Conservation (phyloP, 2,329 filamentous ascomycete genomes). For the Arthrobotrys conoides region DNA sequence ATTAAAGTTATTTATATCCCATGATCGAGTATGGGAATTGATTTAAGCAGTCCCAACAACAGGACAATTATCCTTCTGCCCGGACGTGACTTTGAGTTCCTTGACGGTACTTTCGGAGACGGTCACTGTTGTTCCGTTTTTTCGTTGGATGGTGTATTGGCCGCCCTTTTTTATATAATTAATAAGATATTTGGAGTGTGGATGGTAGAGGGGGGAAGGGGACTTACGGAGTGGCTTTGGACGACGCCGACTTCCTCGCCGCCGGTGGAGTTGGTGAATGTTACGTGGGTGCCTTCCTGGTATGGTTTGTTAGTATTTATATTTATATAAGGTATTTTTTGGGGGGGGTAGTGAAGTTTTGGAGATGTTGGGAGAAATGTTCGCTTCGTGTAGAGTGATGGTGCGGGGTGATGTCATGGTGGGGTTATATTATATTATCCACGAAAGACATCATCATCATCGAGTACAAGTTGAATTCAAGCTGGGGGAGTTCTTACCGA, state of each 20-base stretch:
- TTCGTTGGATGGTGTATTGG: conserved; percentile 34
- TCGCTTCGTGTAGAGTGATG: no score
- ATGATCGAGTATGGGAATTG: not conserved
- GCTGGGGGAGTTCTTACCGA: not conserved
- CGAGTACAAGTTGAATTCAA: no score
- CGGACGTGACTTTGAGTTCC: conserved; percentile 24
- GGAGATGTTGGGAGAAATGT: no score
- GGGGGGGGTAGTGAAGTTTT: not conserved
- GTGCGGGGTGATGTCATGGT: conserved; percentile 10
- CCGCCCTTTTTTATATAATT: conserved; percentile 41
- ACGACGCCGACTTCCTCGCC: conserved; percentile 56
- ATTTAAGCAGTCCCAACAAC: conserved; percentile 34
- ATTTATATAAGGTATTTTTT: no score
- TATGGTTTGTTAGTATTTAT: no score
- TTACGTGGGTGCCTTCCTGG: conserved; percentile 54
- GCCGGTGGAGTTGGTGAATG: conserved; percentile 50
- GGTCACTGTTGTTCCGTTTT: conserved; percentile 9
- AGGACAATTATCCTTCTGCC: conserved; percentile 46
- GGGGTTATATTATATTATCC: no score
- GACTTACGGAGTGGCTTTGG: conserved; percentile 39
- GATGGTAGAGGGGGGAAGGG: no score
- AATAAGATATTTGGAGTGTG: no score
- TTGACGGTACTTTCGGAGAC: conserved; percentile 28
- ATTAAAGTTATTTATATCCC: no score
- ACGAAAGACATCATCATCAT: not conserved